phyloP scores from a whole-genome alignment of 305 asterid species.

The Solanum chacoense region DNA sequence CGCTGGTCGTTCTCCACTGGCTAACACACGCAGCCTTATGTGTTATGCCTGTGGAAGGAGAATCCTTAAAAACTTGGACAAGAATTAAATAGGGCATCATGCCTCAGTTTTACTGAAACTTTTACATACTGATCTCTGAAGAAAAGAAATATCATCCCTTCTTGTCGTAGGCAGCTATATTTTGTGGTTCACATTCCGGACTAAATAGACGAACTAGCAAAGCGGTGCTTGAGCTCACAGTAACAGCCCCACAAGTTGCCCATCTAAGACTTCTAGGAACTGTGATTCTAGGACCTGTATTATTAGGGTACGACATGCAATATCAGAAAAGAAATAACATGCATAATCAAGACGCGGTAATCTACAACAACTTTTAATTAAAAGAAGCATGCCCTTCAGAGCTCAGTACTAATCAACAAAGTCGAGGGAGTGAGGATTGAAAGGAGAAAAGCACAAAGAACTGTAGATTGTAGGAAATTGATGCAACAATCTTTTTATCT shows the following conservation, averaged over 20 bases:
- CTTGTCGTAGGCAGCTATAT: conserved; percentile 72
- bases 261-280: conserved; percentile 71
- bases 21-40: background rate
- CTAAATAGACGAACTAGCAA: conserved; percentile 65
- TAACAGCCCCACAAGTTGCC: conserved; percentile 80
- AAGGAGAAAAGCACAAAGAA: background rate
- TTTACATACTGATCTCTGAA: background rate
- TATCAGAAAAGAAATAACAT: background rate
- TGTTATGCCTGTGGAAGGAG: background rate
- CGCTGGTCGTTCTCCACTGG: background rate
- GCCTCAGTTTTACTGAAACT: background rate
- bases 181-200: conserved; percentile 93
- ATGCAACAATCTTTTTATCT: background rate
- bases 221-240: conserved; percentile 54
- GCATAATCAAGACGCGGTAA: background rate
- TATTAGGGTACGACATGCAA: conserved; percentile 1
- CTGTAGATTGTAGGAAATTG: background rate
- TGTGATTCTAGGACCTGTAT: conserved; percentile 73
- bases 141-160: conserved; percentile 9
- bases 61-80: background rate
- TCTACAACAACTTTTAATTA: background rate
- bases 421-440: background rate
- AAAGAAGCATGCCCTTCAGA: background rate
- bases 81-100: no score
- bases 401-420: background rate